These are phyloP conservation scores for Westerdykella ornata DNA, from an alignment of 2,329 filamentous ascomycete species.

Conservation along the genomic window DNA sequence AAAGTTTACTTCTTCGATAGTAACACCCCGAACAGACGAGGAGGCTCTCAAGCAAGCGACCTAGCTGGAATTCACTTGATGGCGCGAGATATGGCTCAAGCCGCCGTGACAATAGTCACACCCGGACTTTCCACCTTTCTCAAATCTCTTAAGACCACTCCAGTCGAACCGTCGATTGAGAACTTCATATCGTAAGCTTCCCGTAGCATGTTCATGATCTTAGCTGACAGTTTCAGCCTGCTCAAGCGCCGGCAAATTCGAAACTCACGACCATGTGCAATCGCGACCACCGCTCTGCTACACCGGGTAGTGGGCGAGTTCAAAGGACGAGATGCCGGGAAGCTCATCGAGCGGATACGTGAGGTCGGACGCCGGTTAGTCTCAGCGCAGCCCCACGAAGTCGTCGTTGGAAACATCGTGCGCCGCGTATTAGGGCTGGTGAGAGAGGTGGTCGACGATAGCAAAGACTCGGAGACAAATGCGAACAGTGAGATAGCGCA, in stretches of 20 bases:
- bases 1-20: not conserved
- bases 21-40: too few species aligned
- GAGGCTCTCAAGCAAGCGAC: too few species aligned
- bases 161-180: slow-evolving; percentile 77
- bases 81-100: slow-evolving; percentile 19
- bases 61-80: not conserved
- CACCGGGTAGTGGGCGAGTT: slow-evolving; percentile 77
- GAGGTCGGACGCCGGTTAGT: slow-evolving; percentile 70
- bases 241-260: slow-evolving; percentile 87
- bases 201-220: slow-evolving; percentile 3
- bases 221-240: slow-evolving; percentile 49
- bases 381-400: slow-evolving; percentile 79
- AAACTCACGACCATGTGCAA: slow-evolving; percentile 79
- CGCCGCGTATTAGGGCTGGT: slow-evolving; percentile 84
- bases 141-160: slow-evolving; percentile 66
- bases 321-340: slow-evolving; percentile 68
- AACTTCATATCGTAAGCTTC: slow-evolving; percentile 67
- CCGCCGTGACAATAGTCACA: slow-evolving; percentile 45
- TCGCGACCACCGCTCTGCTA: slow-evolving; percentile 84
- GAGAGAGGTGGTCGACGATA: slow-evolving; percentile 80
- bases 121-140: slow-evolving; percentile 73
- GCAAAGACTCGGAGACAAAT: slow-evolving; percentile 58
- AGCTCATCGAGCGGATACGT: slow-evolving; percentile 73
- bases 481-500: slow-evolving; percentile 56
- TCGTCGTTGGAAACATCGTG: slow-evolving; percentile 91